These are phyloP conservation scores for Colletotrichum zoysiae DNA, from an alignment of 2,329 filamentous ascomycete genomes.

Conservation along the genomic window DNA sequence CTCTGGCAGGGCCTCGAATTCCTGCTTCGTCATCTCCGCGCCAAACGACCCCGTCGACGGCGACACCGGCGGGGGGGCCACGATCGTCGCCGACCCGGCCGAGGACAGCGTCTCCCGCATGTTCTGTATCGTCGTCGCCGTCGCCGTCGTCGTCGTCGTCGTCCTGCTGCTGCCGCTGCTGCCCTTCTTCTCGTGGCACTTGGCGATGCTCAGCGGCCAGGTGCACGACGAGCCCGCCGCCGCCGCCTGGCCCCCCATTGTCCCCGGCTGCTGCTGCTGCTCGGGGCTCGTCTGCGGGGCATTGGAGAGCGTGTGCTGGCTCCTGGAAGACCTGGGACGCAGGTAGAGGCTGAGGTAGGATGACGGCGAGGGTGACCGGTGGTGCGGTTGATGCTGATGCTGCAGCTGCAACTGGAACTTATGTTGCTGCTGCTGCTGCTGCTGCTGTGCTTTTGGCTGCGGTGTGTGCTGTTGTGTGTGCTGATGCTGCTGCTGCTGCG, in stretches of 20 bases:
- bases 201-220: constrained; percentile 16
- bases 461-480: no score
- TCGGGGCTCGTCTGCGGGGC: constrained; percentile 23
- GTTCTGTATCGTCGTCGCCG: background rate
- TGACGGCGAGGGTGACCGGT: constrained; percentile 18
- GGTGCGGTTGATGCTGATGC: background rate
- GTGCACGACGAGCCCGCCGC: background rate
- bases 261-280: constrained; percentile 18
- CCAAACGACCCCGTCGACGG: constrained; percentile 42
- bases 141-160: background rate
- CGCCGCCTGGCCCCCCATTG: background rate
- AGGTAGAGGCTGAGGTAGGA: constrained; percentile 25
- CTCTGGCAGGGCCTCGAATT: constrained; percentile 66
- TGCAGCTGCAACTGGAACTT: background rate
- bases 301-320: constrained; percentile 7
- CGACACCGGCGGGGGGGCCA: constrained; percentile 27
- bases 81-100: constrained; percentile 9
- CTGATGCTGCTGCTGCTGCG: background rate
- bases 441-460: background rate
- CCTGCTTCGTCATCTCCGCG: constrained; percentile 52
- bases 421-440: background rate
- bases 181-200: constrained; percentile 33
- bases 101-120: constrained; percentile 22
- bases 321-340: constrained; percentile 34
- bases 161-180: constrained; percentile 30